phyloP scores from a whole-genome alignment of 2,329 filamentous ascomycete genomes.

The Ophiostoma australiae region DNA sequence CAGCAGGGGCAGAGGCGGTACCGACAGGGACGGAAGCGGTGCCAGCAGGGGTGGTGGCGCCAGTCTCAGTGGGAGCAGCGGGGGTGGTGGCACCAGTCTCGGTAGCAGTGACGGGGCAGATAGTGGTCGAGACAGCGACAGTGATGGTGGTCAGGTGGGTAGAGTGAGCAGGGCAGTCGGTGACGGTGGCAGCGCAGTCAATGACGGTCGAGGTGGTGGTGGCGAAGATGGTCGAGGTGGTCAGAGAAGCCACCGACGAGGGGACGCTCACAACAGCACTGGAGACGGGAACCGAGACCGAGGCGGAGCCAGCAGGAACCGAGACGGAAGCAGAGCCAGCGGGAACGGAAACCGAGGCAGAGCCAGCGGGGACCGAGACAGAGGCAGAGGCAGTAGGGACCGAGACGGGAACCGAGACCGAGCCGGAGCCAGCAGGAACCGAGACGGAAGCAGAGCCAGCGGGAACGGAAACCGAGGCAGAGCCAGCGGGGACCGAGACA shows the following conservation, averaged over 20 bases:
- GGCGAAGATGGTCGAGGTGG: conserved; percentile 41
- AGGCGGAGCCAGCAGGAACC: not conserved
- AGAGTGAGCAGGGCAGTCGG: conserved; percentile 48
- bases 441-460: conserved; percentile 21
- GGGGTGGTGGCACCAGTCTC: conserved; percentile 48
- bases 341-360: conserved; percentile 18
- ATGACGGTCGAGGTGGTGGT: conserved; percentile 48
- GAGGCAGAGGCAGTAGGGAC: not conserved
- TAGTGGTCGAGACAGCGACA: conserved; percentile 53
- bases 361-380: conserved; percentile 27
- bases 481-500: not conserved
- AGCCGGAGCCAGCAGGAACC: not conserved
- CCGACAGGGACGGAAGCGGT: not conserved
- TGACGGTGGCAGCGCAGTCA: conserved; percentile 43
- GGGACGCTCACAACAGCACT: not conserved
- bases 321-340: not conserved
- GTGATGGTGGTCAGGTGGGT: conserved; percentile 47
- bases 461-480: conserved; percentile 25
- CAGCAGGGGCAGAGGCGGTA: not conserved
- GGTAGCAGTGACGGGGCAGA: conserved; percentile 58
- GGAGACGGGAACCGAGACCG: conserved; percentile 14
- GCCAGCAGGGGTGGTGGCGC: conserved; percentile 35
- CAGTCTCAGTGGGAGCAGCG: conserved; percentile 52
- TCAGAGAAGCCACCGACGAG: conserved; percentile 25
- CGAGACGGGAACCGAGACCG: not conserved